phyloP scores from a whole-genome alignment of 2,329 filamentous ascomycete species.

The Penicillium sp. region DNA sequence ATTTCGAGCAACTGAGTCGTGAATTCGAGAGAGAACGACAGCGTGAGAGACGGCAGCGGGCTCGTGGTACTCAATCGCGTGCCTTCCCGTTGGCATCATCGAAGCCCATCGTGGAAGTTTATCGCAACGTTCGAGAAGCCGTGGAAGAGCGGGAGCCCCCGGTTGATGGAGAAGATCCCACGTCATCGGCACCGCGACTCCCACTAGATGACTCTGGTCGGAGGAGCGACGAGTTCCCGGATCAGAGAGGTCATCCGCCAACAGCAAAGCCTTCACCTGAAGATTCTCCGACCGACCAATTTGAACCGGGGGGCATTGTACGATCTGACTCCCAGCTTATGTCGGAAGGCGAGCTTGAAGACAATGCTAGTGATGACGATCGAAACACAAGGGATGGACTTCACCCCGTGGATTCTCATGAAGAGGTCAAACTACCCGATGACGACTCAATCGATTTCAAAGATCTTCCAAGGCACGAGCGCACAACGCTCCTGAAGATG shows the following conservation, averaged over 20 bases:
- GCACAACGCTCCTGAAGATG: slow-evolving; percentile 91
- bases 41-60: slow-evolving; percentile 78
- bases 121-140: slow-evolving; percentile 89
- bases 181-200: slow-evolving; percentile 30
- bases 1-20: slow-evolving; percentile 94
- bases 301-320: slow-evolving; percentile 48
- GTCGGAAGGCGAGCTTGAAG: slow-evolving; percentile 72
- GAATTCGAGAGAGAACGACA: slow-evolving; percentile 96
- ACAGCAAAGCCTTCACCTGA: slow-evolving; percentile 39
- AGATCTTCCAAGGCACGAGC: slow-evolving; percentile 89
- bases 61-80: slow-evolving; percentile 74
- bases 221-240: slow-evolving; percentile 31
- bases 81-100: slow-evolving; percentile 89
- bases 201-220: slow-evolving; percentile 38
- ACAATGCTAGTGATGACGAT: slow-evolving; percentile 72
- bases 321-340: slow-evolving; percentile 56
- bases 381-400: slow-evolving; percentile 71
- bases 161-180: slow-evolving; percentile 61
- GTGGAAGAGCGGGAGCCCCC: slow-evolving; percentile 76
- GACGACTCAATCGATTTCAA: slow-evolving; percentile 63
- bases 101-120: slow-evolving; percentile 95
- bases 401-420: slow-evolving; percentile 60
- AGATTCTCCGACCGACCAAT: slow-evolving; percentile 40
- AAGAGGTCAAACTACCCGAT: slow-evolving; percentile 56
- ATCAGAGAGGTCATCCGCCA: slow-evolving; percentile 29